phyloP scores from a whole-genome alignment of 2,329 filamentous ascomycete genomes.

The Penicillium sp. region DNA sequence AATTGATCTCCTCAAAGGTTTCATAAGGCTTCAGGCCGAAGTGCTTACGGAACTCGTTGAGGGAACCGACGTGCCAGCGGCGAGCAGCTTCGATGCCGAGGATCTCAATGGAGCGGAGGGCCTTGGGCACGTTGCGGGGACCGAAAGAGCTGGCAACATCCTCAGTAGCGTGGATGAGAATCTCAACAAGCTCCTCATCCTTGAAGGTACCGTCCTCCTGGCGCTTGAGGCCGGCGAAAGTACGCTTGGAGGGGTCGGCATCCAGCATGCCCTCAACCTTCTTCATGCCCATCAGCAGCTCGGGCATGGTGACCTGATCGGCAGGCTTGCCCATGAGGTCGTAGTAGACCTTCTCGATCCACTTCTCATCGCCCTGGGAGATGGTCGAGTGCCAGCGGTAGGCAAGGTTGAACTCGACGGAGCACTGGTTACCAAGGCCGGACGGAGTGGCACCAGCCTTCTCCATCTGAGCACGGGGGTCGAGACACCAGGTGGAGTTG shows the following conservation, averaged over 20 bases:
- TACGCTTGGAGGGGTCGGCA: slow-evolving; percentile 62
- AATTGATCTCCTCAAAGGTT: slow-evolving; percentile 78
- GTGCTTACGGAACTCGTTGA: slow-evolving; percentile 82
- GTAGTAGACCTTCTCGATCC: slow-evolving; percentile 66
- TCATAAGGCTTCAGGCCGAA: slow-evolving; percentile 71
- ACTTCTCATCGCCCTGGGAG: slow-evolving; percentile 68
- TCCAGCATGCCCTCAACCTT: slow-evolving; percentile 59
- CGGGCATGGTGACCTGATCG: slow-evolving; percentile 51
- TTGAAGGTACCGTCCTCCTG: slow-evolving; percentile 62
- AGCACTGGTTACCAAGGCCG: slow-evolving; percentile 76
- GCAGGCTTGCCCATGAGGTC: slow-evolving; percentile 58
- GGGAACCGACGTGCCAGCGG: slow-evolving; percentile 68
- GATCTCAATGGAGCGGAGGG: slow-evolving; percentile 71
- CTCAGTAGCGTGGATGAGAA: slow-evolving; percentile 64
- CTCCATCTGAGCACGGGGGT: slow-evolving; percentile 66
- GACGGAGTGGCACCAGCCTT: slow-evolving; percentile 57
- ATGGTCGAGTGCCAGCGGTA: slow-evolving; percentile 86
- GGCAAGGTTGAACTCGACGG: slow-evolving; percentile 81
- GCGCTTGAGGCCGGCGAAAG: slow-evolving; percentile 62
- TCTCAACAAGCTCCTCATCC: slow-evolving; percentile 70
- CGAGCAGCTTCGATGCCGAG: slow-evolving; percentile 73
- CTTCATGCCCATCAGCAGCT: slow-evolving; percentile 59
- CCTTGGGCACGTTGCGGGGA: slow-evolving; percentile 65
- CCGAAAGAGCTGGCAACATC: slow-evolving; percentile 63
- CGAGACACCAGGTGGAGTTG: slow-evolving; percentile 74